These are phyloP conservation scores for Aciculosporium take DNA, from an alignment of 2,329 filamentous ascomycete genomes.

Conservation along the genomic window DNA sequence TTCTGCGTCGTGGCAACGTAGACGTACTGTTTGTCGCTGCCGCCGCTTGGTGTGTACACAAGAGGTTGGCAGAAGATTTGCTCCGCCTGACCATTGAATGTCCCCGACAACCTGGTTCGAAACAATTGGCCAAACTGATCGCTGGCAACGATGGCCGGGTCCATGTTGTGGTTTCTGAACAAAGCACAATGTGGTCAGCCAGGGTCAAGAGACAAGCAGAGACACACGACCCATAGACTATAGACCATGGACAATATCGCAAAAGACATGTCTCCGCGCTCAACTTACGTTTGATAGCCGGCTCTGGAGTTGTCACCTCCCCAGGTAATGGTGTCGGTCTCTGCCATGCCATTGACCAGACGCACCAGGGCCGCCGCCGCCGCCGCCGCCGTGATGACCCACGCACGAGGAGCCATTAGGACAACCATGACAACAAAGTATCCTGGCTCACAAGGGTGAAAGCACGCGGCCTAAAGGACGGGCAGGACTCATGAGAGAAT, in stretches of 20 bases:
- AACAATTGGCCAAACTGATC: constrained; percentile 42
- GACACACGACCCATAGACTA: not conserved
- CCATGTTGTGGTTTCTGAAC: constrained; percentile 45
- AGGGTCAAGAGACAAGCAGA: not conserved
- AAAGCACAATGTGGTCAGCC: not conserved
- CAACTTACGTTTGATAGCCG: constrained; percentile 36
- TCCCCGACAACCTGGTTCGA: constrained; percentile 35
- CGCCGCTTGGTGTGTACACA: constrained; percentile 32
- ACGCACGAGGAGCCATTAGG: constrained; percentile 14
- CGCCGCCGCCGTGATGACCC: constrained; percentile 19
- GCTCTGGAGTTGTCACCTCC: constrained; percentile 40
- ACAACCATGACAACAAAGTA: not conserved
- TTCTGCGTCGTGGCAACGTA: constrained; percentile 44
- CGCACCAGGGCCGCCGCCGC: constrained; percentile 20
- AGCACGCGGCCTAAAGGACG: no score
- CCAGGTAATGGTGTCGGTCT: constrained; percentile 45
- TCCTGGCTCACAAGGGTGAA: not conserved
- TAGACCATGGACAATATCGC: not conserved
- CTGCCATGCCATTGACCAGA: constrained; percentile 21
- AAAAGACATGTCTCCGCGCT: not conserved
- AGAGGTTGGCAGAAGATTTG: constrained; percentile 38
- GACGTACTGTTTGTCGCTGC: constrained; percentile 34
- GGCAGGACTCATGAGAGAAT: no score
- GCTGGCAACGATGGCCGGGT: constrained; percentile 41
- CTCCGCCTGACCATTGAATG: constrained; percentile 33